phyloP scores from a whole-genome alignment of 495 filamentous ascomycete species.

The Xylaria telfairii region DNA sequence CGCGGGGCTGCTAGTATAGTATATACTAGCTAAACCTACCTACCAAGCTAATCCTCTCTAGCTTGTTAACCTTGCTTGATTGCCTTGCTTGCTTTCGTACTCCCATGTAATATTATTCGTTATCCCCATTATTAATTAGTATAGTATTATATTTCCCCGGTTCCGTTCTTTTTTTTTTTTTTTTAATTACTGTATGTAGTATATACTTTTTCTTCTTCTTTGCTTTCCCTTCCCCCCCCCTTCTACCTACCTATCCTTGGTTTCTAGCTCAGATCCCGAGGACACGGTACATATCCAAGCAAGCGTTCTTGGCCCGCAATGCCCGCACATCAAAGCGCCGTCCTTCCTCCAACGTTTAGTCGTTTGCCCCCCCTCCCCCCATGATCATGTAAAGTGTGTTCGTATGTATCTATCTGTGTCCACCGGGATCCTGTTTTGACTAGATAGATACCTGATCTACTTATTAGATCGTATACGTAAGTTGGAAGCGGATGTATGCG shows the following conservation, averaged over 20 bases:
- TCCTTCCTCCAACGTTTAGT: background rate
- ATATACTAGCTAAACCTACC: too few species aligned
- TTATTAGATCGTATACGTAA: conserved; percentile 6
- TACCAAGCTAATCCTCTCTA: too few species aligned
- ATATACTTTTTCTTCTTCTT: too few species aligned
- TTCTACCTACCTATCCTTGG: too few species aligned
- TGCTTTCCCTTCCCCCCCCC: conserved; percentile 30
- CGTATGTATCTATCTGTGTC: background rate
- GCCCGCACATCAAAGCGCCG: conserved; percentile 17
- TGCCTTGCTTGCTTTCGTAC: conserved; percentile 29
- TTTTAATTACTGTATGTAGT: too few species aligned
- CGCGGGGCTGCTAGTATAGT: too few species aligned
- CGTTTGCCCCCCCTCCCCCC: background rate
- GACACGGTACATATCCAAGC: conserved; percentile 24
- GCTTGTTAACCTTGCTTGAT: too few species aligned
- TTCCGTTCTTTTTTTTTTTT: background rate
- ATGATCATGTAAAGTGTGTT: background rate
- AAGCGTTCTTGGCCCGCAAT: conserved; percentile 6
- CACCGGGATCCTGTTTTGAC: conserved; percentile 5
- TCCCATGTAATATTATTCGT: conserved; percentile 12
- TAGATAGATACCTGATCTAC: background rate
- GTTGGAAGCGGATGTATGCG: conserved; percentile 6
- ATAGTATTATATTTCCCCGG: background rate
- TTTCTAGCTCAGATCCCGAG: conserved; percentile 27
- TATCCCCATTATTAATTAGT: background rate